A percentile compares a stretch with the other conserved stretches of the same genome.
Evolutionary conservation across 176 grass and related monocot genomes (phyloP).

Genomic region (Aegilops sharonensis): DNA sequence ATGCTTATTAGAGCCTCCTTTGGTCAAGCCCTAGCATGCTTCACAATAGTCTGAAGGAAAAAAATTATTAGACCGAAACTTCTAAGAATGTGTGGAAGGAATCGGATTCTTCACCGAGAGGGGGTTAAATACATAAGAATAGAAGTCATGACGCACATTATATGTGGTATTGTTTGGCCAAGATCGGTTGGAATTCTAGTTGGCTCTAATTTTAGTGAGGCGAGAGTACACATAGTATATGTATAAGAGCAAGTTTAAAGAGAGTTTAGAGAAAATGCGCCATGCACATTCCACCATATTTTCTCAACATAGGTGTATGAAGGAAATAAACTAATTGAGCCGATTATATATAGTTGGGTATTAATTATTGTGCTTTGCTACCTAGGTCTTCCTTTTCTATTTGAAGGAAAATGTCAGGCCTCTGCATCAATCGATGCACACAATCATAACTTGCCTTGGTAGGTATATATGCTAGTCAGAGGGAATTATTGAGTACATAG

Average conservation of each 20-base stretch:
- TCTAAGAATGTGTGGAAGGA: background rate
- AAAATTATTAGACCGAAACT: background rate
- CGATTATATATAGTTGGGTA: background rate
- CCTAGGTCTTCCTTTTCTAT: background rate
- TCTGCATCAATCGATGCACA: too few species aligned
- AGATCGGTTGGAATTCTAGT: too few species aligned
- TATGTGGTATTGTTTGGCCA: background rate
- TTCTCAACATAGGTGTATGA: background rate
- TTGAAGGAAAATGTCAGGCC: too few species aligned
- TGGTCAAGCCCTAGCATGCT: background rate
- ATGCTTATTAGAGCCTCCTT: background rate
- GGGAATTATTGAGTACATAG: background rate
- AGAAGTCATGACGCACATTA: background rate
- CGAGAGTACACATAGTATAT: background rate
- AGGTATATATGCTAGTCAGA: too few species aligned
- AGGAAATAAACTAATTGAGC: background rate
- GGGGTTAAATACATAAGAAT: background rate
- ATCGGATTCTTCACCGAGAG: background rate
- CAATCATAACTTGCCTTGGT: too few species aligned
- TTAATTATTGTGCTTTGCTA: background rate
- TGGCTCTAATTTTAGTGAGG: too few species aligned
- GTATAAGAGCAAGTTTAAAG: background rate
- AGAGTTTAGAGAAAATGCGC: background rate
- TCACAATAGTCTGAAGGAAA: too few species aligned
- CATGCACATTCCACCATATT: background rate